Percentiles rank a stretch among this genome's conserved stretches.
Evolutionary conservation across 306 rosid species (phyloP).

Genomic region (Castanea sativa): DNA sequence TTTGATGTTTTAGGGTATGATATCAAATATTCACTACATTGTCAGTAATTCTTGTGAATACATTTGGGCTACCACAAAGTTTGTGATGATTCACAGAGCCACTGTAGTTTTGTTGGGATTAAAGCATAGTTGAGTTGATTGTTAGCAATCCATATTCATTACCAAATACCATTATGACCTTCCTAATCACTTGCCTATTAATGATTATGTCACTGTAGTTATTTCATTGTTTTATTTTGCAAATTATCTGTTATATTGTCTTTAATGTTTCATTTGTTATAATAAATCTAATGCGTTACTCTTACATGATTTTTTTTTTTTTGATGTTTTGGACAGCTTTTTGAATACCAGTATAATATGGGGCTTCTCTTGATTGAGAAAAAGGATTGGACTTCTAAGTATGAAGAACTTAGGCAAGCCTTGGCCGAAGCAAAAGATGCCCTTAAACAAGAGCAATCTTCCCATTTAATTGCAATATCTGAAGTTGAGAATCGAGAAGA

Average conservation of each 20-base stretch:
- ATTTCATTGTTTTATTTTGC: background rate
- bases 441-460: slow-evolving; percentile 60
- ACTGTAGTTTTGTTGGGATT: background rate
- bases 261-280: background rate
- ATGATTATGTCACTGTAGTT: background rate
- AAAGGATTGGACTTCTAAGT: slow-evolving; percentile 77
- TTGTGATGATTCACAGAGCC: background rate
- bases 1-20: background rate
- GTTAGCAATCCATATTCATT: background rate
- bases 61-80: background rate
- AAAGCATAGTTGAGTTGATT: background rate
- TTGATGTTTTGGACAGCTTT: slow-evolving; percentile 56
- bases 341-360: slow-evolving; percentile 91
- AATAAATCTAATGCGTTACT: background rate
- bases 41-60: background rate
- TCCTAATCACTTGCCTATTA: background rate
- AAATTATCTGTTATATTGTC: background rate
- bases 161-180: background rate
- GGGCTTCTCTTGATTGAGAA: slow-evolving; percentile 97
- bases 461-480: slow-evolving; percentile 66
- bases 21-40: background rate
- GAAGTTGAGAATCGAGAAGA: slow-evolving; percentile 86
- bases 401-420: slow-evolving; percentile 51
- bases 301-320: slow-evolving; percentile 8
- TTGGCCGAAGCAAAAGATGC: slow-evolving; percentile 64